Percentiles rank a stretch among this genome's conserved stretches.
phyloP scores from a whole-genome alignment of 1,284 basidiomycete genomes.

The Trametes polyzona region DNA sequence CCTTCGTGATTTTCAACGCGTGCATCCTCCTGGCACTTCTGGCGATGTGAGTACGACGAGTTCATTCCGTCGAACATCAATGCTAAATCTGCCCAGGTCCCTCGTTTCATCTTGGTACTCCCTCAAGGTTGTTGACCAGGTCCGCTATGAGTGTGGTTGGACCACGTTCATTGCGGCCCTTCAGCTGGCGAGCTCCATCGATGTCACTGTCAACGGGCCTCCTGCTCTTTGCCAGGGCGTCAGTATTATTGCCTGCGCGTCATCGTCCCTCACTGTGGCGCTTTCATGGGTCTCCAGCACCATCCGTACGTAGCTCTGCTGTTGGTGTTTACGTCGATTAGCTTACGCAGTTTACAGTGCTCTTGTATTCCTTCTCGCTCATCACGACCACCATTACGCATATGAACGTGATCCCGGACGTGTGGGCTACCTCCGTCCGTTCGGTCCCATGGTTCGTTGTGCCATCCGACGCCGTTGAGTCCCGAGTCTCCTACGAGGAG shows the following conservation, averaged over 20 bases:
- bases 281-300: conserved; percentile 58
- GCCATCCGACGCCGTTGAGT: conserved; percentile 8
- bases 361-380: conserved; percentile 59
- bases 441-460: conserved; percentile 59
- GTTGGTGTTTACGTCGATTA: background rate
- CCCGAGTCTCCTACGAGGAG: background rate
- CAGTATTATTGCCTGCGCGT: conserved; percentile 49
- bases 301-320: conserved; percentile 45
- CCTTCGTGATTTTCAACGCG: conserved; percentile 58
- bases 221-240: conserved; percentile 28
- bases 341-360: conserved; percentile 40
- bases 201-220: conserved; percentile 46
- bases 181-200: conserved; percentile 57
- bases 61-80: background rate
- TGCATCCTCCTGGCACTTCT: conserved; percentile 48
- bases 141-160: conserved; percentile 59
- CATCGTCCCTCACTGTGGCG: conserved; percentile 54
- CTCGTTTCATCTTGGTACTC: conserved; percentile 11
- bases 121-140: conserved; percentile 36
- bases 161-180: conserved; percentile 49
- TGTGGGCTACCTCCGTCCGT: conserved; percentile 58
- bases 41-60: conserved; percentile 44
- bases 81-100: background rate
- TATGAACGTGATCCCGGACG: conserved; percentile 40
- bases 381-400: conserved; percentile 51